A percentile compares a stretch with the other conserved stretches of the same genome.
These are phyloP conservation scores for Scheffersomyces coipomensis DNA, from an alignment of 805 yeast genomes.

Conservation along the genomic window DNA sequence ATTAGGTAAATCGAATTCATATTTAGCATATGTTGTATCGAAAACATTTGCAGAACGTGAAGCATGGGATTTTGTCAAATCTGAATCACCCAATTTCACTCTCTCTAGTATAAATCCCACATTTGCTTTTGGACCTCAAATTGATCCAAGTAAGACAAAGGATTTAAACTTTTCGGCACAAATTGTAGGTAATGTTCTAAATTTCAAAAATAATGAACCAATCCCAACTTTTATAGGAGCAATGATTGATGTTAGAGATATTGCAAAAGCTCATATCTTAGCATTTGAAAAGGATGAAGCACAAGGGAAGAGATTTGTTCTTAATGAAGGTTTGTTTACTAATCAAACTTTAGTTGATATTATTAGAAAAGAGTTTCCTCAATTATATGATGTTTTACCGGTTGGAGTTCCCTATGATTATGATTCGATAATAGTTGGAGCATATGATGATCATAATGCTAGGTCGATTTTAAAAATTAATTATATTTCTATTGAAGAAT, in stretches of 20 bases:
- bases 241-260: slow-evolving; percentile 60
- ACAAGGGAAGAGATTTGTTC: slow-evolving; percentile 19
- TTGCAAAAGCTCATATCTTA: slow-evolving; percentile 49
- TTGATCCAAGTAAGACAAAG: slow-evolving; percentile 27
- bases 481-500: slow-evolving; percentile 31
- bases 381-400: too few relatives aligned
- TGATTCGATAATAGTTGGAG: too few relatives aligned
- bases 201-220: slow-evolving; percentile 15
- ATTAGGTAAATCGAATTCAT: slow-evolving; percentile 39
- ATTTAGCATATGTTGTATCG: slow-evolving; percentile 38
- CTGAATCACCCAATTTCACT: slow-evolving; percentile 27
- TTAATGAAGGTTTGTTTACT: slow-evolving; percentile 14
- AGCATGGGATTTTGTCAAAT: slow-evolving; percentile 29
- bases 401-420: too few relatives aligned
- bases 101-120: slow-evolving; percentile 35
- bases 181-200: slow-evolving; percentile 21
- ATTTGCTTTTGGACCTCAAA: slow-evolving; percentile 41
- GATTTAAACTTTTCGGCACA: slow-evolving; percentile 26
- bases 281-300: slow-evolving; percentile 30
- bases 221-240: slow-evolving; percentile 10
- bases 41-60: slow-evolving; percentile 33
- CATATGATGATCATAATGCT: too few relatives aligned
- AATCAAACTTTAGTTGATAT: slow-evolving; percentile 23
- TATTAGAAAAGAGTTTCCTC: slow-evolving; percentile 20
- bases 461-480: too few relatives aligned